Evolutionary conservation across 2,329 filamentous ascomycete genomes (phyloP).

Genomic region (Aspergillus intermedius): DNA sequence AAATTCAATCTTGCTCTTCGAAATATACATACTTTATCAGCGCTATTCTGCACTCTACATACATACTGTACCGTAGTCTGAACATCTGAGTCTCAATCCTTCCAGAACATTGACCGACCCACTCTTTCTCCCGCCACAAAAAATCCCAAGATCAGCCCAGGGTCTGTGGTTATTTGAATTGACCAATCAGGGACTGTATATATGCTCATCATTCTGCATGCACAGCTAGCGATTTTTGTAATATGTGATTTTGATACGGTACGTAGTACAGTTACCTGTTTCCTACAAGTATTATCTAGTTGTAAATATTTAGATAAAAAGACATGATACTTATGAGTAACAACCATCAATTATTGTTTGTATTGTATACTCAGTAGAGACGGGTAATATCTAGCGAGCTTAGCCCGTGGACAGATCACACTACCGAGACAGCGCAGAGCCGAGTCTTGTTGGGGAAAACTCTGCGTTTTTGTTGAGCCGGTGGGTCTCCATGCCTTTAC

Average conservation of each 20-base stretch:
- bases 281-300: too few species aligned
- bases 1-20: too few species aligned
- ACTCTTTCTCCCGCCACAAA: too few species aligned
- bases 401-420: not conserved
- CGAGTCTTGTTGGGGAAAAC: not conserved
- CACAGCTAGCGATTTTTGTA: too few species aligned
- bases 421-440: not conserved
- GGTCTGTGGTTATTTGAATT: too few species aligned
- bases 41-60: too few species aligned
- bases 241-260: not conserved
- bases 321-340: too few species aligned
- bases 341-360: not conserved
- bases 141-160: too few species aligned
- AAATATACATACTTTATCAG: too few species aligned
- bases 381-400: not conserved
- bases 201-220: not conserved
- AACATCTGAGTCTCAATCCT: not conserved
- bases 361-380: not conserved
- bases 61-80: not conserved
- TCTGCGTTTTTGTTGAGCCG: slow-evolving; percentile 1
- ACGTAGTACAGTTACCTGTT: too few species aligned
- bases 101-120: not conserved
- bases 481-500: not conserved
- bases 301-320: too few species aligned
- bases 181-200: too few species aligned